Base-by-base conservation (phyloP, 805 yeast species). In the Metahyphopichia silvanorum region DNA sequence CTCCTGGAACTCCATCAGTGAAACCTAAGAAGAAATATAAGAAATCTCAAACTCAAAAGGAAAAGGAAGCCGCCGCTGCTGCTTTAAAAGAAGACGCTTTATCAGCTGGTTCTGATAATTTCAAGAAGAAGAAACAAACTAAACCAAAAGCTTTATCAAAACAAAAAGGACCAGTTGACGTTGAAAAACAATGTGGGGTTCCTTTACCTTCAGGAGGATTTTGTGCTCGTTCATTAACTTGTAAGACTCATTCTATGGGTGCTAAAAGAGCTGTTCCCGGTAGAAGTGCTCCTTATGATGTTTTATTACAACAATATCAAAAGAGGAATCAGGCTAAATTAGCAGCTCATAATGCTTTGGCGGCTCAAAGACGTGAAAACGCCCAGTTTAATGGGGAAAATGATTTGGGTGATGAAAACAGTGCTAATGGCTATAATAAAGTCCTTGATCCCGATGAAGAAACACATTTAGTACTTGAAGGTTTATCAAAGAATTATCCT, bases 191-290 rank as follows among this genome's bases (percentile, higher is more conserved):
- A 60, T 93, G 98, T 69, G 98, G 98, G 57, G 98, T 93, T 9
- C 84, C 86, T 5, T 64, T 93, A 39, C 88, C 96, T 0, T 84
- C 82, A 43, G 98, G 97, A n/a, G 95, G 94, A 0, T 82, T 79
- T 46, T 93, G 98, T 69, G 97, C 97, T 4, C 73, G 98, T 31
- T 88, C 97, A 0, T 68, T 93, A 39, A 93, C 98, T 0, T 93
- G 98, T 71, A 93, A 93, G 55, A 88, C 97, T 0, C 98, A 93
- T 60, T 86, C 98, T 1, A 89, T 93, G 96, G 97, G 97, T 21
- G 96, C 97, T 17, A 93, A 93, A 51, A 76, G 98, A 47, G 89
- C 96, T 1, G 98, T 93, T 14, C 79, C 77, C 12, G 98, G 98
- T 8, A 74, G 98, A 47, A 80, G 95, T 21, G 89, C 93, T 6